Percentiles rank a stretch among this genome's conserved stretches.
Conservation (phyloP, 73 alveolate species). For the Paramecium primaurelia region DNA sequence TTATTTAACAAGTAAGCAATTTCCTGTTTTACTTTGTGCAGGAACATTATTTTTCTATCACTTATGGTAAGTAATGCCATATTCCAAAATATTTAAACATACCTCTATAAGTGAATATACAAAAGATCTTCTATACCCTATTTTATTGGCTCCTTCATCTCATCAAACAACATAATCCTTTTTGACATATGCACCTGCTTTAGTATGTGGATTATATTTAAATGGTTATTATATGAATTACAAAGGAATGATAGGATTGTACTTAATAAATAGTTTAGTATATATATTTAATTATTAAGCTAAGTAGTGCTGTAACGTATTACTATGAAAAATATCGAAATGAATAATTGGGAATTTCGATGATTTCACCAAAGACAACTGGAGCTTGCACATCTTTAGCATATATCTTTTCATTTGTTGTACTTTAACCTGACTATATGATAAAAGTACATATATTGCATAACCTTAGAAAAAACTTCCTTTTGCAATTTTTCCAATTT, state of each 20-base stretch:
- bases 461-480: conserved; percentile 17
- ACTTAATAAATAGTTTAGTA: conserved; percentile 10
- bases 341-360: background rate
- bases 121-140: conserved; percentile 8
- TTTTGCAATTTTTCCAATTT: conserved; percentile 23
- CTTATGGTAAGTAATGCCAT: background rate
- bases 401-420: conserved; percentile 12
- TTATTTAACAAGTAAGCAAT: background rate
- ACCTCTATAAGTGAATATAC: conserved; percentile 28
- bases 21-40: conserved; percentile 15
- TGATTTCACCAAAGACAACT: conserved; percentile 54
- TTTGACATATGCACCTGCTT: background rate
- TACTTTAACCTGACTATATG: background rate
- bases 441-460: background rate
- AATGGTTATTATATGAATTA: conserved; percentile 40
- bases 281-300: background rate
- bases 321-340: conserved; percentile 47
- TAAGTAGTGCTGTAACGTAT: conserved; percentile 40
- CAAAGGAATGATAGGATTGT: conserved; percentile 40
- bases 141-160: background rate
- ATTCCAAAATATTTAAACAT: conserved; percentile 5
- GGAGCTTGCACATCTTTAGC: conserved; percentile 59
- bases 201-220: conserved; percentile 3
- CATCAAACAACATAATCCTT: background rate
- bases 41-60: background rate